Conservation (phyloP, 225 moss, liverwort and hornwort species). For the Lunularia cruciata region DNA sequence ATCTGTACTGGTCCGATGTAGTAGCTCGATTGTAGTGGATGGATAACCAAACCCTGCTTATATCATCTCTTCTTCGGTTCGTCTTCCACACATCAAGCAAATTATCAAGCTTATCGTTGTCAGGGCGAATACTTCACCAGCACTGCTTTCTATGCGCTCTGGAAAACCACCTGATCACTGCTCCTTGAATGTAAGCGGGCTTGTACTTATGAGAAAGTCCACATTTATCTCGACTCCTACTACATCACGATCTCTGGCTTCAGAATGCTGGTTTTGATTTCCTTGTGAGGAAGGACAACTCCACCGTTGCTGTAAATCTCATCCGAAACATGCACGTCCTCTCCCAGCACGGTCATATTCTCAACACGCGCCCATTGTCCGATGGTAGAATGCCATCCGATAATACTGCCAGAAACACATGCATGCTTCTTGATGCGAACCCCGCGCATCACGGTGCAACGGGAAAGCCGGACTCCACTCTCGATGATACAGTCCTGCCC, state of each 20-base stretch:
- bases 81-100: conserved; percentile 24
- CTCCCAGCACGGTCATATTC: conserved; percentile 94
- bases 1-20: conserved; percentile 32
- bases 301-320: conserved; percentile 98
- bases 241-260: conserved; percentile 97
- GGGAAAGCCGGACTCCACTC: conserved; percentile 76
- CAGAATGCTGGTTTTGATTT: conserved; percentile 85
- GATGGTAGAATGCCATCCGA: conserved; percentile 94
- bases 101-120: conserved; percentile 25
- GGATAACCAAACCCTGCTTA: conserved; percentile 38
- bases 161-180: conserved; percentile 4
- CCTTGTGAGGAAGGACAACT: conserved; percentile 92
- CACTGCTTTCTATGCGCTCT: conserved; percentile 24
- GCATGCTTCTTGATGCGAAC: conserved; percentile 95
- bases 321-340: conserved; percentile 88
- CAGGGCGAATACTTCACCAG: conserved; percentile 6
- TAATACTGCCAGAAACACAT: conserved; percentile 84
- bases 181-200: neutral
- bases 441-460: conserved; percentile 93
- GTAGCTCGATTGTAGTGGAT: no score
- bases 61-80: conserved; percentile 25
- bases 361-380: conserved; percentile 95
- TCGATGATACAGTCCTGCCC: conserved; percentile 86
- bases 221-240: conserved; percentile 10
- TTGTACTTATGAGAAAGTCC: neutral